Conservation (phyloP, 306 rosid genomes). For the Citrullus amarus region DNA sequence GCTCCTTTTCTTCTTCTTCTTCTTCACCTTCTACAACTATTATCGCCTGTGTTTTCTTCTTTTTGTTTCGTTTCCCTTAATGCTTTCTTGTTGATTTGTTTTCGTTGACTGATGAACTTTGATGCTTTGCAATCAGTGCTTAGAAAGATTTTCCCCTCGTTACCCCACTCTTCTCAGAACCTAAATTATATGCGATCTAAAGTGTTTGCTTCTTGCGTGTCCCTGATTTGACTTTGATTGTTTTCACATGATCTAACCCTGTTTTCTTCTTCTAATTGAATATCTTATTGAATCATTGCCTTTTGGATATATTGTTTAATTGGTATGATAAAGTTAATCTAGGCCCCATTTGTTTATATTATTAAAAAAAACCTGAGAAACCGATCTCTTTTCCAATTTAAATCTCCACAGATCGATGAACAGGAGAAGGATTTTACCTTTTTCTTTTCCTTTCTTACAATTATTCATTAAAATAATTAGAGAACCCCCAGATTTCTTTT, state of each 20-base stretch:
- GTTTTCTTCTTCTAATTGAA: neutral
- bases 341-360: constrained; percentile 4
- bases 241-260: neutral
- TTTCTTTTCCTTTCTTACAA: neutral
- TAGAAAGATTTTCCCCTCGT: too few relatives aligned
- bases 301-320: neutral
- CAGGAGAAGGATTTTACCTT: neutral
- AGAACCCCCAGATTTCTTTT: neutral
- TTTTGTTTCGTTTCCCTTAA: neutral
- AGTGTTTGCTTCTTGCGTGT: constrained; percentile 9
- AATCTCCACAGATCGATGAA: neutral
- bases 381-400: neutral
- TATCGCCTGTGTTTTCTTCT: neutral
- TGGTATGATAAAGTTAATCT: neutral
- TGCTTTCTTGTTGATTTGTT: neutral
- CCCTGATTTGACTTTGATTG: constrained; percentile 4
- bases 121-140: neutral
- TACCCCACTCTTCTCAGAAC: neutral
- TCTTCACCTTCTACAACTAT: neutral
- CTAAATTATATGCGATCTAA: constrained; percentile 12
- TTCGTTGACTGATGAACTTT: neutral
- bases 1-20: neutral
- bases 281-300: neutral
- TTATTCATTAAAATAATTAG: neutral
- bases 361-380: neutral